Percentiles rank a stretch among this genome's conserved stretches.
Evolutionary conservation across 1,284 basidiomycete genomes (phyloP).

Genomic region (Wolfiporia cocos): DNA sequence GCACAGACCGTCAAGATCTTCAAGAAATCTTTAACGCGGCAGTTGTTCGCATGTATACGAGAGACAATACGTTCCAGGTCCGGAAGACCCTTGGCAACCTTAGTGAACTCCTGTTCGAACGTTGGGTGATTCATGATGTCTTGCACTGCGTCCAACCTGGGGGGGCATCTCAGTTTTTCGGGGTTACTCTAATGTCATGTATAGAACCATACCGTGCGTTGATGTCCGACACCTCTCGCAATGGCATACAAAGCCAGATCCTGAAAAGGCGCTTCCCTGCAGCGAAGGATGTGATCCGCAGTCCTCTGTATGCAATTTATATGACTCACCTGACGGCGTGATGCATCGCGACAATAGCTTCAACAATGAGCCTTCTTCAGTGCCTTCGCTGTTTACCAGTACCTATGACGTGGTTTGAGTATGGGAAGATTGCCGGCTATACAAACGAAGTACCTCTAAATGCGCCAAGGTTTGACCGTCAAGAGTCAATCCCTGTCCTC

Average conservation of each 20-base stretch:
- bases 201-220: slow-evolving; percentile 62
- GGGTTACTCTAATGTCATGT: neutral
- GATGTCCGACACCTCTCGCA: slow-evolving; percentile 77
- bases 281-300: neutral
- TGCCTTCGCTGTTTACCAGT: slow-evolving; percentile 87
- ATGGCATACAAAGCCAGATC: slow-evolving; percentile 89
- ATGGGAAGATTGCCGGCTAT: neutral
- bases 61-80: slow-evolving; percentile 93
- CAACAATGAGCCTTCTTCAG: slow-evolving; percentile 82
- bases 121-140: slow-evolving; percentile 76
- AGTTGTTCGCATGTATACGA: slow-evolving; percentile 88
- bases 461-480: slow-evolving; percentile 94
- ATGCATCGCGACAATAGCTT: slow-evolving; percentile 80
- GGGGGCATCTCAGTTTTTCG: neutral
- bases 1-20: slow-evolving; percentile 72
- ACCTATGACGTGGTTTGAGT: no score
- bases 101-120: slow-evolving; percentile 73
- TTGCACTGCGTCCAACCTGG: slow-evolving; percentile 85
- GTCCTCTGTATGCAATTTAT: neutral
- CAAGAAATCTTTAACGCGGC: slow-evolving; percentile 81
- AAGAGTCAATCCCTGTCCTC: slow-evolving; percentile 76
- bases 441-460: slow-evolving; percentile 77
- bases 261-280: slow-evolving; percentile 88
- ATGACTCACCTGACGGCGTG: slow-evolving; percentile 79
- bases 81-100: slow-evolving; percentile 75